These are phyloP conservation scores for Yamadazyma diospyri DNA, from an alignment of 1,139 yeast species.

Conservation along the genomic window DNA sequence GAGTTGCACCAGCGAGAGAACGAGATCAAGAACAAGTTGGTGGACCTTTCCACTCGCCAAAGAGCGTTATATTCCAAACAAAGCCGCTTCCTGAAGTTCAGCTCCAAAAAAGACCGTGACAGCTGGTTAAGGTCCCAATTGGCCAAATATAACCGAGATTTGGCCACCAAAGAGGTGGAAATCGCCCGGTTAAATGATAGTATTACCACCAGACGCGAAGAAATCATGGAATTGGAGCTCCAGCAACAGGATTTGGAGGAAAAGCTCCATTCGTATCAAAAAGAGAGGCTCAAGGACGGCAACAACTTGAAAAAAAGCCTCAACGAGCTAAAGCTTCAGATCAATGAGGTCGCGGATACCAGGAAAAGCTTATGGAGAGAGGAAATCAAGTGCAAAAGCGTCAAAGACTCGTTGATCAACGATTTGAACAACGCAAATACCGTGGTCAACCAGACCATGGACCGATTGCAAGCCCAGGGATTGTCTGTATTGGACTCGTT, in stretches of 20 bases:
- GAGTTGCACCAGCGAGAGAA: conserved; percentile 40
- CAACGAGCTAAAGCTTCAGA: conserved; percentile 33
- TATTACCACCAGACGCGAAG: conserved; percentile 17
- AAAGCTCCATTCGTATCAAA: conserved; percentile 16
- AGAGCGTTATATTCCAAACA: conserved; percentile 70
- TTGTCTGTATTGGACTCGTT: conserved; percentile 63
- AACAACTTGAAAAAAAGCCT: conserved; percentile 32
- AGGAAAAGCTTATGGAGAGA: conserved; percentile 79
- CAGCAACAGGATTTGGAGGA: conserved; percentile 42
- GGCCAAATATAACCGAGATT: conserved; percentile 17
- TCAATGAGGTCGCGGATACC: conserved; percentile 54
- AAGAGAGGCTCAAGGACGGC: conserved; percentile 19
- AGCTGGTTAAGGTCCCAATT: conserved; percentile 54
- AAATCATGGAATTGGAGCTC: conserved; percentile 19
- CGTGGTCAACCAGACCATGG: conserved; percentile 68
- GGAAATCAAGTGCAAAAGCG: conserved; percentile 60
- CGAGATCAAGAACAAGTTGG: conserved; percentile 35
- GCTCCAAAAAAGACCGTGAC: conserved; percentile 58
- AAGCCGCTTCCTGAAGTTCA: conserved; percentile 64
- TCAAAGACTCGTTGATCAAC: conserved; percentile 51
- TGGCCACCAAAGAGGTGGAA: conserved; percentile 20
- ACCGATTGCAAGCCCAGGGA: conserved; percentile 66
- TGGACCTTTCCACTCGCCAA: conserved; percentile 50
- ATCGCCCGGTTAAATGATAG: conserved; percentile 19
- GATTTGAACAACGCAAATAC: conserved; percentile 59